Conservation (phyloP, 2,329 filamentous ascomycete genomes). For the Ceratocystis alfenasii region DNA sequence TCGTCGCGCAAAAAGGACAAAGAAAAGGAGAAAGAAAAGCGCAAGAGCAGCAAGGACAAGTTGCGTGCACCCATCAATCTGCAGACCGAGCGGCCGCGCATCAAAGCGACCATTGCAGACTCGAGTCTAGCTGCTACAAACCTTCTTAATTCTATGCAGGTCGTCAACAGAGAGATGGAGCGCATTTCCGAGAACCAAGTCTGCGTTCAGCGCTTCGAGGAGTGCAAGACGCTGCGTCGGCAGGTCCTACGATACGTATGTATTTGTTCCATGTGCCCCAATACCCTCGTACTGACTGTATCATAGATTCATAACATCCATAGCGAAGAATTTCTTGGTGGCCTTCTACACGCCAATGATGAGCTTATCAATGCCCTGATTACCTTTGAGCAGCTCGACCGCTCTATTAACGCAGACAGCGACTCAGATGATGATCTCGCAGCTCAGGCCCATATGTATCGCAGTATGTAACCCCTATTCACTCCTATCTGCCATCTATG, state of each 20-base stretch:
- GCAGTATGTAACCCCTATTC: conserved; percentile 36
- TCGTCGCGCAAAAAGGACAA: conserved; percentile 38
- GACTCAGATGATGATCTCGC: conserved; percentile 58
- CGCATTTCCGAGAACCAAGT: conserved; percentile 74
- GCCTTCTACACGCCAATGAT: conserved; percentile 86
- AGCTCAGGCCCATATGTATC: conserved; percentile 53
- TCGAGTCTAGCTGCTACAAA: conserved; percentile 86
- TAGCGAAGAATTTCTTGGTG: conserved; percentile 81
- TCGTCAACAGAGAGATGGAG: conserved; percentile 80
- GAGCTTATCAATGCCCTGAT: conserved; percentile 88
- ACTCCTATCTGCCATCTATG: background rate
- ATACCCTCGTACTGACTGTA: background rate
- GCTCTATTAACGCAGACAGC: conserved; percentile 64
- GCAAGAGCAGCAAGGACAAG: conserved; percentile 38
- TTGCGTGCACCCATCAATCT: conserved; percentile 63
- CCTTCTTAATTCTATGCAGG: conserved; percentile 72
- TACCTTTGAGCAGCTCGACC: conserved; percentile 87
- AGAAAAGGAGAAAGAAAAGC: conserved; percentile 37
- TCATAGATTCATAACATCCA: conserved; percentile 73
- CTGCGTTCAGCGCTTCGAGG: conserved; percentile 67
- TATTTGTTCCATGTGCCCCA: conserved; percentile 18
- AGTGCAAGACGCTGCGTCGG: conserved; percentile 71
- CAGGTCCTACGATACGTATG: conserved; percentile 72
- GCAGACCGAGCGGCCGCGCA: conserved; percentile 73
- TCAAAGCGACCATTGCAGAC: conserved; percentile 80